A percentile compares a stretch with the other conserved stretches of the same genome.
Conservation (phyloP, 2,329 filamentous ascomycete genomes). For the Xylariaceae sp. region DNA sequence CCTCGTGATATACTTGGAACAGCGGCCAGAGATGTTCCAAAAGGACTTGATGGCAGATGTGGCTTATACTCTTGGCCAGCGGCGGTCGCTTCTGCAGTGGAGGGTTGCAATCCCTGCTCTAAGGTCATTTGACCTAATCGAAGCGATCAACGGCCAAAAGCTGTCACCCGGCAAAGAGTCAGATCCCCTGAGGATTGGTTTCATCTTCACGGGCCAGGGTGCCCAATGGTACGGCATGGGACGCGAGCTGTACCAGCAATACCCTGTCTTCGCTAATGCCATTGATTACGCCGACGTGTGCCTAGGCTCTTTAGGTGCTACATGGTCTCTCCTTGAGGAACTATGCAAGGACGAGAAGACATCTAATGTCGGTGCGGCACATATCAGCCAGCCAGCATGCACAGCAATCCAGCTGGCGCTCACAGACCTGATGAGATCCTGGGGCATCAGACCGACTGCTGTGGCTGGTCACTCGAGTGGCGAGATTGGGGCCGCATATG, state of each 20-base stretch:
- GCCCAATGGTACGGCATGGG: slow-evolving; percentile 53
- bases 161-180: slow-evolving; percentile 46
- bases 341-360: slow-evolving; percentile 45
- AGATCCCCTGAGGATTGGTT: slow-evolving; percentile 47
- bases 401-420: slow-evolving; percentile 50
- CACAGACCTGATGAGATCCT: slow-evolving; percentile 45
- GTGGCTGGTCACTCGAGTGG: slow-evolving; percentile 51
- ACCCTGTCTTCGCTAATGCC: slow-evolving; percentile 45
- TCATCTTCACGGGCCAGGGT: slow-evolving; percentile 52
- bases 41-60: slow-evolving; percentile 53
- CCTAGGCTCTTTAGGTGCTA: slow-evolving; percentile 40
- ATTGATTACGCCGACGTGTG: slow-evolving; percentile 46
- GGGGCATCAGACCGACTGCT: slow-evolving; percentile 46
- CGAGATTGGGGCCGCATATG: slow-evolving; percentile 56
- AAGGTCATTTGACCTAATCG: slow-evolving; percentile 53
- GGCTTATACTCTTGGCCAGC: slow-evolving; percentile 55
- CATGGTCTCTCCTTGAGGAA: slow-evolving; percentile 48
- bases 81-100: slow-evolving; percentile 52
- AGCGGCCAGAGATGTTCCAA: slow-evolving; percentile 52
- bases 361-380: slow-evolving; percentile 46
- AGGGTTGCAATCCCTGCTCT: slow-evolving; percentile 52
- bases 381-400: slow-evolving; percentile 50
- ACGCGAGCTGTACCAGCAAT: slow-evolving; percentile 48
- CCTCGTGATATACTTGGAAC: slow-evolving; percentile 50
- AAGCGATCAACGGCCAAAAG: slow-evolving; percentile 50